Base-by-base conservation (phyloP, 1,139 yeast genomes). In the Pichia sp. region DNA sequence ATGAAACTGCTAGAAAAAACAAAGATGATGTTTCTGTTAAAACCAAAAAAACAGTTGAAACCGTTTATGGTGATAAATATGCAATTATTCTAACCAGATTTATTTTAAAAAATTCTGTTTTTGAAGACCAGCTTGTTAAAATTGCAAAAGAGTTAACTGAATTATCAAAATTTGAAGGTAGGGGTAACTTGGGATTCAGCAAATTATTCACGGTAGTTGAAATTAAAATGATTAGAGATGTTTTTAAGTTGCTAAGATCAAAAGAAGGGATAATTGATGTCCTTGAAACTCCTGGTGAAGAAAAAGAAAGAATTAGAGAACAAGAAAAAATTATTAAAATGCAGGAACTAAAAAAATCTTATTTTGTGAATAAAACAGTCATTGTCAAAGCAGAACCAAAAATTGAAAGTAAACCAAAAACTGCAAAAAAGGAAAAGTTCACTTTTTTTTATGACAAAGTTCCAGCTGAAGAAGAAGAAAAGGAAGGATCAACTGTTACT, bases 61-160 rank as follows among this genome's bases (percentile, higher is more conserved):
- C 39, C 6, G 53, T 45, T 8, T 53, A 44, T 39, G 58, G 58
- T 44, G 51, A 52, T 28, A 48, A 52, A 39, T 54, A 50, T 48
- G 53, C 58, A 5, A 47, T 42, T 25, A 44, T 50, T 8, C 49
- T 55, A n/a, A 36, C 50, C 8, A 33, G 42, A 36, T 52, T 55
- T 29, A 31, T 51, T 28, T 28, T 36, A 11, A 43, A 48, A 22
- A 44, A 46, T 39, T n/a, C 27, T 10, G 14, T 30, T 22, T 46
- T 39, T 25, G 54, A 48, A 48, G 25, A 42, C 8, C 50, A 48
- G 5, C 38, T 49, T 8, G 16, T 47, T n/a, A 36, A 49, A 18
- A 38, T 50, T n/a, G 51, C 50, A 29, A 46, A 34, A 33, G 45
- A 52, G 11, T 18, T 50, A 11, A 52, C 44, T 16, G 53, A 44